Evolutionary conservation across 805 yeast species (phyloP).

Genomic region (Schwanniomyces pseudopolymorphus): DNA sequence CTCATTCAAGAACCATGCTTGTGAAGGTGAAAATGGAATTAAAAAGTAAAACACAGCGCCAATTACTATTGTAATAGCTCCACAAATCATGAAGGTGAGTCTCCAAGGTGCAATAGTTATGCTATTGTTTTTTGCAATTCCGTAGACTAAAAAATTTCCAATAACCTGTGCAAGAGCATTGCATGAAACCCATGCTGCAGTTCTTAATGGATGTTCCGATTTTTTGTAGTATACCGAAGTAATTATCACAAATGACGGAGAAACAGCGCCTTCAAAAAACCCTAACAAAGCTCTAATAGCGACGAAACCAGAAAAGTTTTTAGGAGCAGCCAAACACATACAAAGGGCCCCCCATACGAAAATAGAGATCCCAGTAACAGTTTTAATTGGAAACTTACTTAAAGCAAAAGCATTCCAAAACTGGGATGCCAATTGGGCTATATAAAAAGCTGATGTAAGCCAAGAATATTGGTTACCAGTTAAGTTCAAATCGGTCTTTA

Average conservation of each 20-base stretch:
- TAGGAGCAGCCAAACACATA: conserved; percentile 5
- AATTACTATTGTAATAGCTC: conserved; percentile 14
- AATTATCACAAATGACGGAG: conserved; percentile 15
- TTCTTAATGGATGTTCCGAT: conserved; percentile 3
- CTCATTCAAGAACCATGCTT: conserved; percentile 23
- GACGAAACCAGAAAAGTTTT: conserved; percentile 13
- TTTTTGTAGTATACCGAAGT: conserved; percentile 18
- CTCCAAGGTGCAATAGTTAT: conserved; percentile 4
- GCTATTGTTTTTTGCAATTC: conserved; percentile 5
- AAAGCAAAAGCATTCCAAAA: conserved; percentile 45
- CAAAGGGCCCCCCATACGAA: conserved; percentile 4
- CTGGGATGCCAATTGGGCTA: conserved; percentile 64
- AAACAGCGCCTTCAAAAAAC: conserved; percentile 8
- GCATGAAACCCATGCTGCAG: conserved; percentile 4
- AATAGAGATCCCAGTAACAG: conserved; percentile 2
- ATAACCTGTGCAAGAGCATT: conserved; percentile 6
- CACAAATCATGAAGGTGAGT: conserved; percentile 14
- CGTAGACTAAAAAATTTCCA: conserved; percentile 7
- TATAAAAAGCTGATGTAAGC: conserved; percentile 40
- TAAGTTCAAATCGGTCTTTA: conserved; percentile 4
- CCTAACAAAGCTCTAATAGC: conserved; percentile 8
- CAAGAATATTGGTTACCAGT: conserved; percentile 34
- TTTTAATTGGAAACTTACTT: conserved; percentile 50
- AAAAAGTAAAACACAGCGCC: conserved; percentile 11
- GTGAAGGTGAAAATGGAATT: conserved; percentile 16